These are phyloP conservation scores for Sanghuangporus weigelae DNA, from an alignment of 1,284 basidiomycete genomes.

Conservation along the genomic window DNA sequence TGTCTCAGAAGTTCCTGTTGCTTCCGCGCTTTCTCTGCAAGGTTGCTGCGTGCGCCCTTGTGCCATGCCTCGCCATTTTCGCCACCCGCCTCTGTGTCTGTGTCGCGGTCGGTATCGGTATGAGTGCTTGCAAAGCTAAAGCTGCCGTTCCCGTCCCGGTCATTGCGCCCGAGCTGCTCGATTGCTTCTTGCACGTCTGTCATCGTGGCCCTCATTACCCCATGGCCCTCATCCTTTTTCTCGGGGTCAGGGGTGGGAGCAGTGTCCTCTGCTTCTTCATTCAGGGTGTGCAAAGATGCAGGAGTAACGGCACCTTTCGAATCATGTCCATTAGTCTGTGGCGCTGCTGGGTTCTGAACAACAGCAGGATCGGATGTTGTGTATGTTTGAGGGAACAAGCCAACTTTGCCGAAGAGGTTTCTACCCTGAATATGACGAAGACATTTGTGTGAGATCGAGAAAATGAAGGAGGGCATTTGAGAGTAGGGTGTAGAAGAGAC, in stretches of 20 bases:
- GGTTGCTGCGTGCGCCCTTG: conserved; percentile 56
- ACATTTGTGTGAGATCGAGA: conserved; percentile 19
- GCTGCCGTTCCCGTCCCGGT: conserved; percentile 54
- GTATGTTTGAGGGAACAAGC: conserved; percentile 91
- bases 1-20: conserved; percentile 41
- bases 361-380: conserved; percentile 52
- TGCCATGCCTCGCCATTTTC: conserved; percentile 53
- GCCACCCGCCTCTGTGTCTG: conserved; percentile 33
- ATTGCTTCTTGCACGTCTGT: conserved; percentile 86
- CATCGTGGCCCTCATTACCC: conserved; percentile 78
- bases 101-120: conserved; percentile 51
- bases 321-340: conserved; percentile 19
- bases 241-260: conserved; percentile 11
- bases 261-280: conserved; percentile 19
- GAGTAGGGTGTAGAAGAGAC: conserved; percentile 29
- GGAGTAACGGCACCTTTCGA: conserved; percentile 16
- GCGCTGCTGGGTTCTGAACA: conserved; percentile 24
- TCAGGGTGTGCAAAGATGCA: conserved; percentile 16
- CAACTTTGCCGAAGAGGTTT: conserved; percentile 76
- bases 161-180: conserved; percentile 59
- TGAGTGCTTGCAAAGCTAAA: conserved; percentile 67
- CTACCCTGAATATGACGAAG: conserved; percentile 56
- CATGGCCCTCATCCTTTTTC: conserved; percentile 32
- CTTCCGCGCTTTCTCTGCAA: conserved; percentile 70
- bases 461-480: conserved; percentile 6